These are phyloP conservation scores for Lavandula angustifolia DNA, from an alignment of 257 asterid species.

Conservation along the genomic window DNA sequence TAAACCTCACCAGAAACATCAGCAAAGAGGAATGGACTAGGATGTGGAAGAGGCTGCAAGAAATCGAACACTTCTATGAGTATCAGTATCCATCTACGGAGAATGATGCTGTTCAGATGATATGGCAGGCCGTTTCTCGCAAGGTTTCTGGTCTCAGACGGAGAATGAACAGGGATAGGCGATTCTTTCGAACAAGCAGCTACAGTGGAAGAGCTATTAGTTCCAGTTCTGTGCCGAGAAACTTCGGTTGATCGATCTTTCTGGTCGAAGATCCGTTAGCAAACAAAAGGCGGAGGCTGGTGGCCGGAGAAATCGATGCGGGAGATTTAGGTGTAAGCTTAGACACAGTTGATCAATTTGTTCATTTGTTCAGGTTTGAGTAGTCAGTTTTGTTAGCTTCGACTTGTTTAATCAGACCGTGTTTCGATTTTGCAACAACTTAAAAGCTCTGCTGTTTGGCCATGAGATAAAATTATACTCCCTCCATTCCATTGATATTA, in stretches of 20 bases:
- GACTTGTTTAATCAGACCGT: too few species aligned
- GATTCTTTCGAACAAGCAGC: slow-evolving; percentile 26
- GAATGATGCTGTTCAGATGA: slow-evolving; percentile 66
- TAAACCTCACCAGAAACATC: slow-evolving; percentile 45
- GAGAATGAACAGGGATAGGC: slow-evolving; percentile 35
- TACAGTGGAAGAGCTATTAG: neutral
- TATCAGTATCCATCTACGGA: slow-evolving; percentile 52
- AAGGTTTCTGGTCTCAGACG: slow-evolving; percentile 45
- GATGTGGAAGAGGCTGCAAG: slow-evolving; percentile 56
- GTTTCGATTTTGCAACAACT: too few species aligned
- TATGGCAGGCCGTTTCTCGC: slow-evolving; percentile 54
- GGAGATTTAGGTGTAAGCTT: slow-evolving; percentile 10
- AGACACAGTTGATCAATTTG: slow-evolving; percentile 27
- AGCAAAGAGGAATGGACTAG: slow-evolving; percentile 56
- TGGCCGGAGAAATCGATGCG: slow-evolving; percentile 1
- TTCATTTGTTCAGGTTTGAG: slow-evolving; percentile 33
- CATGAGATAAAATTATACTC: too few species aligned
- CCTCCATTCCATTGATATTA: too few species aligned
- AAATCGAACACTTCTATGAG: slow-evolving; percentile 45
- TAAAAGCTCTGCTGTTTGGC: too few species aligned
- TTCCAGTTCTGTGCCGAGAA: slow-evolving; percentile 40
- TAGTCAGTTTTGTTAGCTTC: too few species aligned
- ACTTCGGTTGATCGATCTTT: slow-evolving; percentile 30
- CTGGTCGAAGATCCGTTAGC: neutral
- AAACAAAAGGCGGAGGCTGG: neutral